Conservation (phyloP, 1,139 yeast genomes). For the Hansenula anomala region DNA sequence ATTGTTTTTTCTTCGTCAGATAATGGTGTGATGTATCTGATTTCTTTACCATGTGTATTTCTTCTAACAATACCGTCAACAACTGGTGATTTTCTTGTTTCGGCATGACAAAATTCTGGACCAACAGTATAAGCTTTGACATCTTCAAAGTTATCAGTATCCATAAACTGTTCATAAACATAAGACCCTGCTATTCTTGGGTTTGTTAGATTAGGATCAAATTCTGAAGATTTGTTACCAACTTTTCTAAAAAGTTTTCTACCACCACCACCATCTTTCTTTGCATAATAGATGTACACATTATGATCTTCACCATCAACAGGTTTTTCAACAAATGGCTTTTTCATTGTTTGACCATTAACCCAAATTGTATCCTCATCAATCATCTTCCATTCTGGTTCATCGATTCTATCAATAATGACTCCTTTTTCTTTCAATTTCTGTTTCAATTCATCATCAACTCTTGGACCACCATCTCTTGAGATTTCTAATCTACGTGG, state of each 20-base stretch:
- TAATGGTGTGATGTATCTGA: constrained; percentile 81
- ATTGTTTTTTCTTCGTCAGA: constrained; percentile 69
- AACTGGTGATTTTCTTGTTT: constrained; percentile 96
- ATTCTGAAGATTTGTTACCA: constrained; percentile 95
- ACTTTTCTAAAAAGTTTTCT: constrained; percentile 89
- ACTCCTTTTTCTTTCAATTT: constrained; percentile 59
- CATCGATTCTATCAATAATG: constrained; percentile 46
- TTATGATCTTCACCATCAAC: constrained; percentile 99
- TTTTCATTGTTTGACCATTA: constrained; percentile 63
- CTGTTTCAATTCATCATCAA: constrained; percentile 57
- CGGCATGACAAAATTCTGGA: constrained; percentile 88
- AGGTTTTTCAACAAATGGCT: constrained; percentile 97
- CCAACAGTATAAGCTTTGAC: constrained; percentile 99
- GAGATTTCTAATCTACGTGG: constrained; percentile 85
- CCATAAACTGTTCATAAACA: constrained; percentile 94
- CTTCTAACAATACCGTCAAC: constrained; percentile 98
- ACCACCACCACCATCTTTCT: constrained; percentile 95
- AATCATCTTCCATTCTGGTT: constrained; percentile 86
- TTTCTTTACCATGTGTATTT: constrained; percentile 96
- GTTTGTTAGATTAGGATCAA: constrained; percentile 68
- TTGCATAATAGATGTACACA: constrained; percentile 86
- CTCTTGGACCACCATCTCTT: constrained; percentile 94
- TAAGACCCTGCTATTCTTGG: constrained; percentile 92
- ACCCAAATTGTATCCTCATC: constrained; percentile 79
- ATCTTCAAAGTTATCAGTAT: constrained; percentile 96